These are phyloP conservation scores for Tricholoma matsutake DNA, from an alignment of 768 basidiomycete species.

Conservation along the genomic window DNA sequence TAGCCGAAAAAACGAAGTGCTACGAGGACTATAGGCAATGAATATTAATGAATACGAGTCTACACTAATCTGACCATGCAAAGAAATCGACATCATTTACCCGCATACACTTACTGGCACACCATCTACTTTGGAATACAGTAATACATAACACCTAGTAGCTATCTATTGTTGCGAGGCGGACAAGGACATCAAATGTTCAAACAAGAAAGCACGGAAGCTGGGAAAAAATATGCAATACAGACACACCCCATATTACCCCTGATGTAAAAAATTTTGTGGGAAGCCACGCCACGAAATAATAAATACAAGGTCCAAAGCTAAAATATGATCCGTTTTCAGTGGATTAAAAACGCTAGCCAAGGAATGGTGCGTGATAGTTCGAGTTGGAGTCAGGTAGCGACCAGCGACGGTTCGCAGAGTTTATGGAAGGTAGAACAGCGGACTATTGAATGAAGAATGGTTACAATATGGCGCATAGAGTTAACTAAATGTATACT, in stretches of 20 bases:
- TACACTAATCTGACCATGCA: no score
- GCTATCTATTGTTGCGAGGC: neutral
- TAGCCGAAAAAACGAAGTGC: no score
- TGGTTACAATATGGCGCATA: neutral
- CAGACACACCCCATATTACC: neutral
- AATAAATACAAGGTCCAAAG: neutral
- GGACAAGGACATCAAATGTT: neutral
- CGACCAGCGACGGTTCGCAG: slow-evolving; percentile 35
- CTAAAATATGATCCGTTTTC: slow-evolving; percentile 9
- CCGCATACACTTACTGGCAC: no score
- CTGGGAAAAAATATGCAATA: neutral
- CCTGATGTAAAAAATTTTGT: neutral
- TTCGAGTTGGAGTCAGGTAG: slow-evolving; percentile 21
- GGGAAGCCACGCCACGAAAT: neutral
- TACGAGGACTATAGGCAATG: no score
- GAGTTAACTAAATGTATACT: neutral
- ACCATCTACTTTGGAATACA: neutral
- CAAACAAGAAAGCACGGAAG: neutral
- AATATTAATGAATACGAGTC: no score
- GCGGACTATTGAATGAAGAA: neutral
- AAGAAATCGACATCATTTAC: no score
- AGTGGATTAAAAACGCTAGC: slow-evolving; percentile 10
- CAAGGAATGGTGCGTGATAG: slow-evolving; percentile 30
- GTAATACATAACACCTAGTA: neutral
- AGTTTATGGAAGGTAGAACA: slow-evolving; percentile 28